Percentiles rank a stretch among this genome's conserved stretches.
Evolutionary conservation across 805 yeast genomes (phyloP).

Genomic region (Pichia gijzeniarum): DNA sequence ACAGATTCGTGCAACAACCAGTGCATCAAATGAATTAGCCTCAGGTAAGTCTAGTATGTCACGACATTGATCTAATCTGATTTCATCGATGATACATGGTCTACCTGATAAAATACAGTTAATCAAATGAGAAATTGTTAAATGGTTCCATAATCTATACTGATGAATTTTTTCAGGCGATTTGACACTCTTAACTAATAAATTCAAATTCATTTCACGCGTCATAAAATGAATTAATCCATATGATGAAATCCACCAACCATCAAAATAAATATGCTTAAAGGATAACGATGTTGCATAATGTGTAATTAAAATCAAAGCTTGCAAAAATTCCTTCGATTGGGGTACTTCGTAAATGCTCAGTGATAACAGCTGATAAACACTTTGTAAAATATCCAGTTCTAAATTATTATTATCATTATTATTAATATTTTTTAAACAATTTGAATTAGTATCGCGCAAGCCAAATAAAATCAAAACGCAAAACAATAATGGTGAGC

Average conservation of each 20-base stretch:
- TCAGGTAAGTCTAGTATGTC: slow-evolving; percentile 50
- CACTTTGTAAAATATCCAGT: slow-evolving; percentile 37
- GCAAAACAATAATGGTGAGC: slow-evolving; percentile 55
- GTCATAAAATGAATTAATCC: slow-evolving; percentile 59
- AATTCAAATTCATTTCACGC: slow-evolving; percentile 34
- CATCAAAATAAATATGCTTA: slow-evolving; percentile 49
- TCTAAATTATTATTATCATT: slow-evolving; percentile 12
- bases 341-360: slow-evolving; percentile 39
- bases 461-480: slow-evolving; percentile 55
- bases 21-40: slow-evolving; percentile 66
- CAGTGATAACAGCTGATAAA: slow-evolving; percentile 40
- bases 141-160: slow-evolving; percentile 63
- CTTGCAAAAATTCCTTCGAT: slow-evolving; percentile 49
- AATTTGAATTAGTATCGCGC: slow-evolving; percentile 31
- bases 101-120: slow-evolving; percentile 62
- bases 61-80: slow-evolving; percentile 52
- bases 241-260: slow-evolving; percentile 61
- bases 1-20: slow-evolving; percentile 67
- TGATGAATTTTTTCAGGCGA: slow-evolving; percentile 33
- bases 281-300: slow-evolving; percentile 54
- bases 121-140: slow-evolving; percentile 55
- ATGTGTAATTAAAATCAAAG: slow-evolving; percentile 53
- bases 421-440: neutral
- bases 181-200: slow-evolving; percentile 21
- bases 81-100: slow-evolving; percentile 58